phyloP scores from a whole-genome alignment of 2,329 filamentous ascomycete genomes.

The Fusarium redolens region DNA sequence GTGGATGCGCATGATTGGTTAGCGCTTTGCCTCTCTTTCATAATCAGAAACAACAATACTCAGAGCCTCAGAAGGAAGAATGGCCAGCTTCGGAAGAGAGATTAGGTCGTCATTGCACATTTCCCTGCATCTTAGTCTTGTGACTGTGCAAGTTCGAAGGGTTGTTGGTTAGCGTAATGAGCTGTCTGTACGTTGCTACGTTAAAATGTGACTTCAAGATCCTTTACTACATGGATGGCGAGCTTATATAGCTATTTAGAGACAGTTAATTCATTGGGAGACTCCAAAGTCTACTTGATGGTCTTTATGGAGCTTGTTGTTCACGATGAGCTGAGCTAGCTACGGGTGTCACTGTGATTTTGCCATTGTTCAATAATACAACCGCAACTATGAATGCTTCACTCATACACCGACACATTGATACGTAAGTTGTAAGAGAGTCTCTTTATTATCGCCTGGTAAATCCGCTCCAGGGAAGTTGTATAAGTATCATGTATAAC shows the following conservation, averaged over 20 bases:
- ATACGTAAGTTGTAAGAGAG: rapidly evolving
- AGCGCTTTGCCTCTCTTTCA: rapidly evolving
- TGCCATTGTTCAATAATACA: rapidly evolving
- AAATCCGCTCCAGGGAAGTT: rapidly evolving
- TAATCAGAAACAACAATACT: rapidly evolving
- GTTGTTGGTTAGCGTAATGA: too few species aligned
- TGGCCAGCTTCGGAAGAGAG: too few species aligned
- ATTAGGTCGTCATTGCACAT: too few species aligned
- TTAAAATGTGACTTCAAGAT: too few species aligned
- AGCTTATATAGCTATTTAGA: too few species aligned
- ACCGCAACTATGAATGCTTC: neutral
- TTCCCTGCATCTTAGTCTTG: too few species aligned
- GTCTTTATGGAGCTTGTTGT: neutral
- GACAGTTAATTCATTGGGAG: neutral
- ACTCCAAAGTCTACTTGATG: rapidly evolving
- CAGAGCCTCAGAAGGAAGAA: too few species aligned
- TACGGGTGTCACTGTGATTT: neutral
- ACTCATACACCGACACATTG: neutral
- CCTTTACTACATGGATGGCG: too few species aligned
- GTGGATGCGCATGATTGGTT: neutral
- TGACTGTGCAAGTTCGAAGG: too few species aligned
- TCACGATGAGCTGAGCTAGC: rapidly evolving
- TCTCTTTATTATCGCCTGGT: neutral
- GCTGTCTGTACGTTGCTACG: too few species aligned
- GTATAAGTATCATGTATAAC: neutral